Evolutionary conservation across 2,329 filamentous ascomycete genomes (phyloP).

Genomic region (Sclerotinia subarctica): DNA sequence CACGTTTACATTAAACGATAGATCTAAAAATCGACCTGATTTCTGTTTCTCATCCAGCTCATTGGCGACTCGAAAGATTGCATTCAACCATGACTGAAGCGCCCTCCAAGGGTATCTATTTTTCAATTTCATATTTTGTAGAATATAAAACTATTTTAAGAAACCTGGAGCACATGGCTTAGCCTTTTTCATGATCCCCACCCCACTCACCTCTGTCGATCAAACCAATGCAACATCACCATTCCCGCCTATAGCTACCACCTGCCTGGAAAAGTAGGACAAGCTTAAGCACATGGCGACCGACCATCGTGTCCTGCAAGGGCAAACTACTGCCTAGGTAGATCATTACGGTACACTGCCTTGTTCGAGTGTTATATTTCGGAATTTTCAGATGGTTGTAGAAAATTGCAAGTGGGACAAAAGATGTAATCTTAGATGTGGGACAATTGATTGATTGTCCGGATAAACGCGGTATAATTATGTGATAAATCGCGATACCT

Average conservation of each 20-base stretch:
- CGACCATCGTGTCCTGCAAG: not conserved
- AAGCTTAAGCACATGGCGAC: not conserved
- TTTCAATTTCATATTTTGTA: not conserved
- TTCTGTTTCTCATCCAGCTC: not conserved
- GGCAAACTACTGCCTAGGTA: not conserved
- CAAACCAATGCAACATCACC: not conserved
- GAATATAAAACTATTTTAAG: slow-evolving; percentile 12
- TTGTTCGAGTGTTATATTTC: not conserved
- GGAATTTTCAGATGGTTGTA: not conserved
- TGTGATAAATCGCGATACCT: no score
- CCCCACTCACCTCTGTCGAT: slow-evolving; percentile 12
- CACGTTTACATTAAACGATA: not conserved
- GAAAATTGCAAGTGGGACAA: not conserved
- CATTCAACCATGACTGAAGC: not conserved
- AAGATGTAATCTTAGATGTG: not conserved
- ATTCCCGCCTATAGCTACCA: not conserved
- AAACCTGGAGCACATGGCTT: not conserved
- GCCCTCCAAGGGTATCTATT: not conserved
- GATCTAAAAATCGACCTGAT: not conserved
- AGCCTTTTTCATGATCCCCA: not conserved
- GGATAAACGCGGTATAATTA: no score
- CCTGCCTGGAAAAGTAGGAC: not conserved
- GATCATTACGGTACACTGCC: slow-evolving; percentile 5
- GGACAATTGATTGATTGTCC: not conserved
- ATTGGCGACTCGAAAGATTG: slow-evolving; percentile 3